Evolutionary conservation across 2,329 filamentous ascomycete species (phyloP), one percentile per base, ranked within the genome.

Genomic region (Escovopsis weberi): DNA sequence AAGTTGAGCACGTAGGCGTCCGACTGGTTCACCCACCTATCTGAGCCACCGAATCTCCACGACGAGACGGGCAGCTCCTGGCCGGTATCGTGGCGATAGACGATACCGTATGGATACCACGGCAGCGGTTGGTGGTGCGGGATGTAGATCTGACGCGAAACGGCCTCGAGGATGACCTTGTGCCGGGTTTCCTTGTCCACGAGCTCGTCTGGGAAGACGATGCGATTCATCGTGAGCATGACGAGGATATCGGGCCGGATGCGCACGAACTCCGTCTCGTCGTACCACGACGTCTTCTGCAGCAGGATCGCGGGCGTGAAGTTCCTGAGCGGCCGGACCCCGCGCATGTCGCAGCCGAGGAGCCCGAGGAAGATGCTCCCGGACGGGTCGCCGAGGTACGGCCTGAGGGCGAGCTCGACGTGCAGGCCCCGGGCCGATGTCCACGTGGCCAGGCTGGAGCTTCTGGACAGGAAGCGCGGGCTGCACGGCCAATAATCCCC

Each of bases 281-380:
- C 56, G 11, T 55, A 51, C 55, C 55, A 56, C 5, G 54, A 47
- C 9, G 50, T 49, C 30, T 50, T 50, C 34, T 57, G 55, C 2
- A 57, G 50, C 6, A 66, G 30, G 3, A 57, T 54, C 1, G 53
- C 49, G 1, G 52, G 51, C 26, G 45, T 40, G 26, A 48, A 28
- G 3, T 32, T 19, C 10, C 15, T 15, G 15, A 15, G 15, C 15
- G 15, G 15, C 15, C 33, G 48, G 1, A 51, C 49, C 4, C 4
- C 48, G 23, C 54, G 47, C 12, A 57, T 47, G 18, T 57, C 55
- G 42, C 55, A 57, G 43, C 53, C 56, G 10, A 57, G 39, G 26
- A 55, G 51, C 5, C 52, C 55, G 6, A 57, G 37, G 33, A 55
- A 57, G 23, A 57, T 50, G 11, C 51, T 56, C 2, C 46, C 50